Percentiles rank a stretch among this genome's conserved stretches.
These are phyloP conservation scores for Colletotrichum sp. DNA, from an alignment of 2,329 filamentous ascomycete species.

Conservation along the genomic window DNA sequence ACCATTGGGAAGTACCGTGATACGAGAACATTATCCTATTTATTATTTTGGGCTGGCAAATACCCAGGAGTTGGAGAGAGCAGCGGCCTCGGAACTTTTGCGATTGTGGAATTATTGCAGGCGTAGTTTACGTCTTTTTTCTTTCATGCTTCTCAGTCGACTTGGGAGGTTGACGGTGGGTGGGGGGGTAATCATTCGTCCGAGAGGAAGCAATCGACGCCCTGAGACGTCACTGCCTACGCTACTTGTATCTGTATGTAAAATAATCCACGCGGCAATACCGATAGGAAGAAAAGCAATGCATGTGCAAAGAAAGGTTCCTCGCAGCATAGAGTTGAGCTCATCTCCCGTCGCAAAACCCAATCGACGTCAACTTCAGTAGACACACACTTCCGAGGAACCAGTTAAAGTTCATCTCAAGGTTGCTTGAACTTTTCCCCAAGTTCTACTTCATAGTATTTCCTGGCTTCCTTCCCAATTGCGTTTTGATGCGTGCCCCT, in stretches of 20 bases:
- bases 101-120: background rate
- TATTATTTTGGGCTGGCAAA: slow-evolving; percentile 15
- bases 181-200: background rate
- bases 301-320: background rate
- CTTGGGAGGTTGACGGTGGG: background rate
- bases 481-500: background rate
- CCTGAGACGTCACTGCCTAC: background rate
- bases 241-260: background rate
- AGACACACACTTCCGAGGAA: background rate
- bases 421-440: background rate
- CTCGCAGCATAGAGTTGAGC: background rate
- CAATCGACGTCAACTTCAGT: background rate
- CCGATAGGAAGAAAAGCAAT: background rate
- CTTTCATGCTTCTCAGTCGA: background rate
- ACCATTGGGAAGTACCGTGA: background rate
- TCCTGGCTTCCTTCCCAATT: background rate
- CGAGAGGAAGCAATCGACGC: background rate
- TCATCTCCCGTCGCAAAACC: background rate
- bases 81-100: background rate
- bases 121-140: background rate
- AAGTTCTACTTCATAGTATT: background rate
- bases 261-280: background rate
- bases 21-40: background rate
- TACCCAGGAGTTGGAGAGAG: slow-evolving; percentile 19
- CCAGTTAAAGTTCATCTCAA: background rate